phyloP scores from a whole-genome alignment of 352 stramenopile genomes.

The Phytophthora pini region DNA sequence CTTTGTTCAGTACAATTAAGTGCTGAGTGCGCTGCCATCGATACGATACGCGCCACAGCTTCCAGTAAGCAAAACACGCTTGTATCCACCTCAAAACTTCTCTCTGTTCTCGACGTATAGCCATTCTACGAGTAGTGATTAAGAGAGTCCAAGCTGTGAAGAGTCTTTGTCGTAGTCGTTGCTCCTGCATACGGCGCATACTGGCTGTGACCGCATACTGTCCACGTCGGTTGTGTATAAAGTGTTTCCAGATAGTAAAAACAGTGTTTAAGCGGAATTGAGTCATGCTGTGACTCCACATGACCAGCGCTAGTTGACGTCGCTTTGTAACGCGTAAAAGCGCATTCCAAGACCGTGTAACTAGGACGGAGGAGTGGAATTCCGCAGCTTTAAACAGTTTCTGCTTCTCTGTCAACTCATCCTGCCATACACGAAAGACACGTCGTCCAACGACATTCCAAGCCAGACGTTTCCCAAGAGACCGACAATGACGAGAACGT shows the following conservation, averaged over 20 bases:
- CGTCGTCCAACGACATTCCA: slow-evolving; percentile 24
- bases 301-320: slow-evolving; percentile 34
- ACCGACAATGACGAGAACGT: slow-evolving; percentile 5
- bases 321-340: slow-evolving; percentile 32
- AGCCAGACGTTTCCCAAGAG: slow-evolving; percentile 11
- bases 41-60: slow-evolving; percentile 27
- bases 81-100: slow-evolving; percentile 19
- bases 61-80: slow-evolving; percentile 30
- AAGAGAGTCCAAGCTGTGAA: slow-evolving; percentile 26
- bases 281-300: slow-evolving; percentile 28
- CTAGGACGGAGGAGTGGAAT: slow-evolving; percentile 16
- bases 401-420: slow-evolving; percentile 13
- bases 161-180: slow-evolving; percentile 13
- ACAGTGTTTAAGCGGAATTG: slow-evolving; percentile 14
- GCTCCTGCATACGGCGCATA: slow-evolving; percentile 28
- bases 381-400: slow-evolving; percentile 17
- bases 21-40: slow-evolving; percentile 25
- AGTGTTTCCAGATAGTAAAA: slow-evolving; percentile 19
- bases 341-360: slow-evolving; percentile 26
- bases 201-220: slow-evolving; percentile 18
- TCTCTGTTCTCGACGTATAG: slow-evolving; percentile 2
- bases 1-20: slow-evolving; percentile 5
- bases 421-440: slow-evolving; percentile 23
- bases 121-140: neutral
- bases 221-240: slow-evolving; percentile 4